Evolutionary conservation across 1,284 basidiomycete genomes (phyloP).

Genomic region (Sporisorium exsertum): DNA sequence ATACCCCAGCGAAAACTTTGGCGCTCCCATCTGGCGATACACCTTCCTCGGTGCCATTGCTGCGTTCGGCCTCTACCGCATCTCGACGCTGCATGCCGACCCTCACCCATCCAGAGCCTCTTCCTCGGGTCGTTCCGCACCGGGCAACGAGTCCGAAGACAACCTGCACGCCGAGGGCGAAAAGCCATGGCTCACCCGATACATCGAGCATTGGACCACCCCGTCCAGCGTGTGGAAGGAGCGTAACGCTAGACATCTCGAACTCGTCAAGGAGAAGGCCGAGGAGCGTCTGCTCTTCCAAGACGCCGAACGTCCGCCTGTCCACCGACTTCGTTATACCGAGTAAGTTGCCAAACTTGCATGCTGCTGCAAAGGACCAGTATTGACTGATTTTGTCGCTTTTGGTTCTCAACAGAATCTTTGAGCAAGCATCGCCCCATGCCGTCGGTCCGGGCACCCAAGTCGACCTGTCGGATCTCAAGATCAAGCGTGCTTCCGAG

Average conservation of each 20-base stretch:
- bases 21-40: conserved; percentile 61
- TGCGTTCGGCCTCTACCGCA: conserved; percentile 53
- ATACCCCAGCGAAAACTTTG: conserved; percentile 49
- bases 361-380: too few relatives aligned
- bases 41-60: conserved; percentile 49
- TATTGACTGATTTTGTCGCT: neutral
- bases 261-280: conserved; percentile 52
- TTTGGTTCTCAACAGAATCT: conserved; percentile 34
- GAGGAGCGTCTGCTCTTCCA: conserved; percentile 60
- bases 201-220: conserved; percentile 58
- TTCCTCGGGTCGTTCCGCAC: conserved; percentile 49
- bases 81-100: conserved; percentile 52
- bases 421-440: conserved; percentile 65
- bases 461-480: conserved; percentile 62
- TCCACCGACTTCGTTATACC: conserved; percentile 56
- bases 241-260: conserved; percentile 52
- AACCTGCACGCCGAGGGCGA: conserved; percentile 44
- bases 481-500: conserved; percentile 58
- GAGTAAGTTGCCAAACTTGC: conserved; percentile 30
- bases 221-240: conserved; percentile 52
- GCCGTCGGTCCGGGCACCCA: conserved; percentile 49
- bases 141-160: conserved; percentile 56
- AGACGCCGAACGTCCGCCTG: conserved; percentile 61
- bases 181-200: conserved; percentile 63
- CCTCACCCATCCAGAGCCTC: conserved; percentile 54